phyloP scores from a whole-genome alignment of 2,329 filamentous ascomycete genomes.

The Esteya vermicola region DNA sequence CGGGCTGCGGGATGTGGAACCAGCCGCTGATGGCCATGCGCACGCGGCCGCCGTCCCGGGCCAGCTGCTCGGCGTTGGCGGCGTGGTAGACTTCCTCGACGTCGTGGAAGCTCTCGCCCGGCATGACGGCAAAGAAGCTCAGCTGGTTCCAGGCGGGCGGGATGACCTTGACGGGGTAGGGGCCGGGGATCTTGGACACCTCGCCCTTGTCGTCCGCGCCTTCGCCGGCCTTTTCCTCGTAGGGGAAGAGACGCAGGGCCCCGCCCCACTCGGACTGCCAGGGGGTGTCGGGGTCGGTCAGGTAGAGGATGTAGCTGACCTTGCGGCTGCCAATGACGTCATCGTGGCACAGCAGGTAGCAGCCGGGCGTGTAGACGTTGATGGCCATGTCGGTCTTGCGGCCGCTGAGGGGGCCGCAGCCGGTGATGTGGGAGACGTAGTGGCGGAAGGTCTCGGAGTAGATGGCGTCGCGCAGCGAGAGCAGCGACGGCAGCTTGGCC shows the following conservation, averaged over 20 bases:
- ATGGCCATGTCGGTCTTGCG: slow-evolving; percentile 98
- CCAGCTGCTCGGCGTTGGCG: slow-evolving; percentile 39
- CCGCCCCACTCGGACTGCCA: slow-evolving; percentile 93
- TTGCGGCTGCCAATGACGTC: slow-evolving; percentile 96
- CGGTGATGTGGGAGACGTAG: slow-evolving; percentile 77
- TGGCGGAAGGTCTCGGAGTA: slow-evolving; percentile 83
- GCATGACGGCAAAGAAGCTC: slow-evolving; percentile 95
- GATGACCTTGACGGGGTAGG: slow-evolving; percentile 68
- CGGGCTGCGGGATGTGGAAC: slow-evolving; percentile 95
- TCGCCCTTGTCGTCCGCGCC: no score
- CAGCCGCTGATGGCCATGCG: slow-evolving; percentile 98
- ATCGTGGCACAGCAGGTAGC: slow-evolving; percentile 91
- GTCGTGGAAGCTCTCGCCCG: slow-evolving; percentile 97
- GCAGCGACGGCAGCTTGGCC: slow-evolving; percentile 74
- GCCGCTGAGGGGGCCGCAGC: slow-evolving; percentile 75
- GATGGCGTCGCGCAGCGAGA: slow-evolving; percentile 81
- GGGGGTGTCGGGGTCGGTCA: slow-evolving; percentile 79
- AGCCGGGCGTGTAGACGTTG: slow-evolving; percentile 94
- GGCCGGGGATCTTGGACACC: slow-evolving; percentile 63
- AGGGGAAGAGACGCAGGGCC: slow-evolving; percentile 74
- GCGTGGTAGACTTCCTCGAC: slow-evolving; percentile 92
- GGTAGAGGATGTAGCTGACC: slow-evolving; percentile 92
- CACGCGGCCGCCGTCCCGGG: slow-evolving; percentile 59
- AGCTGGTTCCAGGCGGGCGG: slow-evolving; percentile 95
- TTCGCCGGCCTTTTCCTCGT: slow-evolving; percentile 46